Evolutionary conservation across 495 filamentous ascomycete species (phyloP).

Genomic region (Schizothecium vesticola): DNA sequence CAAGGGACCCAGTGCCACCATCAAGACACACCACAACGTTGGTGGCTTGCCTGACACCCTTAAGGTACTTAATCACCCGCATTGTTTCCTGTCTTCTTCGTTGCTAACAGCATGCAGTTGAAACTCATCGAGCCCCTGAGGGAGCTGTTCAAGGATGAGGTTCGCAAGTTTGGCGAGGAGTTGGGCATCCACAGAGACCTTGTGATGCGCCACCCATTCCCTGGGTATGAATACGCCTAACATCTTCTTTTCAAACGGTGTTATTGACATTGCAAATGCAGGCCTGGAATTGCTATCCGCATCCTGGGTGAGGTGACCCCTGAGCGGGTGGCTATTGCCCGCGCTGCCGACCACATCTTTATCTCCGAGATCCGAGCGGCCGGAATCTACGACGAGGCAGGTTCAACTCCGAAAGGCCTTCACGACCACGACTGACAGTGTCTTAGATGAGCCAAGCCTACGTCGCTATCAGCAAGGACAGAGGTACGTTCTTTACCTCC

Average conservation of each 20-base stretch:
- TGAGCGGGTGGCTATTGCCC: slow-evolving; percentile 72
- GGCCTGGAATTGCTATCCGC: slow-evolving; percentile 83
- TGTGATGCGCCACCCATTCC: slow-evolving; percentile 81
- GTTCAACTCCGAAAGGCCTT: background rate
- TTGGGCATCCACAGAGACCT: slow-evolving; percentile 73
- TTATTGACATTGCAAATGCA: slow-evolving; percentile 19
- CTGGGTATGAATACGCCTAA: slow-evolving; percentile 24
- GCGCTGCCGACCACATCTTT: slow-evolving; percentile 83
- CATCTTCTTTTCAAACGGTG: background rate
- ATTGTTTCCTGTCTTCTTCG: background rate
- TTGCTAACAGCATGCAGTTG: slow-evolving; percentile 30
- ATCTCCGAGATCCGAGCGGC: slow-evolving; percentile 80
- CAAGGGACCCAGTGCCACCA: slow-evolving; percentile 12
- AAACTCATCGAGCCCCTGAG: slow-evolving; percentile 66
- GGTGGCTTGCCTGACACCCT: slow-evolving; percentile 53
- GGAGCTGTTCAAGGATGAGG: slow-evolving; percentile 80
- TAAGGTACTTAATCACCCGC: background rate
- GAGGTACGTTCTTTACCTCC: slow-evolving; percentile 67
- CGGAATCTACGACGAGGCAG: slow-evolving; percentile 65
- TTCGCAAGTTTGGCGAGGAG: slow-evolving; percentile 68
- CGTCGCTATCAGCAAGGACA: slow-evolving; percentile 61
- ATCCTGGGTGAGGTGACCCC: slow-evolving; percentile 83
- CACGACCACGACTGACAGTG: background rate
- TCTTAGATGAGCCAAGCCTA: slow-evolving; percentile 52
- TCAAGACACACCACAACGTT: slow-evolving; percentile 69